Percentiles rank a stretch among this genome's conserved stretches.
Evolutionary conservation across 768 basidiomycete genomes (phyloP).

Genomic region (Suillus placidus): DNA sequence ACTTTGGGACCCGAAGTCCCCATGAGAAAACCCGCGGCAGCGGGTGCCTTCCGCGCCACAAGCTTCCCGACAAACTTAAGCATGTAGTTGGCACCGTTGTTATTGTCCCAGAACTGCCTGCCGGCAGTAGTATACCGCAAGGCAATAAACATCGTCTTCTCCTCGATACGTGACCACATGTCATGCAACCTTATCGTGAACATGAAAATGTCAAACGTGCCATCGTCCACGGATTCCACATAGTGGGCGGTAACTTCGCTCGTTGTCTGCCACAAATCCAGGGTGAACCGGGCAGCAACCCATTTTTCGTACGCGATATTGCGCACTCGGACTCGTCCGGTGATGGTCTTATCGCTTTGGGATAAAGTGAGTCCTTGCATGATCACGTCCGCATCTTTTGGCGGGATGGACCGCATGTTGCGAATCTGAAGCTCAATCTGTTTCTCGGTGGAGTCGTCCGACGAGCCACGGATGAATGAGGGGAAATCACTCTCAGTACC

Average conservation of each 20-base stretch:
- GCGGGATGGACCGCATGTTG: constrained; percentile 60
- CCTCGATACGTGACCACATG: constrained; percentile 73
- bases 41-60: constrained; percentile 28
- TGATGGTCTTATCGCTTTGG: constrained; percentile 54
- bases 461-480: constrained; percentile 59
- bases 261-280: constrained; percentile 95
- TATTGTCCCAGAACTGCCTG: constrained; percentile 93
- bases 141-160: constrained; percentile 80
- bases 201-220: constrained; percentile 67
- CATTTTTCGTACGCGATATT: constrained; percentile 89
- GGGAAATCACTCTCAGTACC: constrained; percentile 81
- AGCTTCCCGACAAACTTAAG: constrained; percentile 56
- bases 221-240: constrained; percentile 41
- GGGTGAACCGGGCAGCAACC: constrained; percentile 88
- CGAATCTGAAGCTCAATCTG: constrained; percentile 61
- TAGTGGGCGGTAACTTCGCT: constrained; percentile 87
- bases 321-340: constrained; percentile 77
- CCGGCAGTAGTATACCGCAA: constrained; percentile 72
- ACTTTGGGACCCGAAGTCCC: constrained; percentile 48
- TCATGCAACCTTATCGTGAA: constrained; percentile 82
- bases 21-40: constrained; percentile 54
- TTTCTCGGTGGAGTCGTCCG: constrained; percentile 35
- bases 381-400: constrained; percentile 47
- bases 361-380: constrained; percentile 60
- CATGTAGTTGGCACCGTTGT: constrained; percentile 75